Evolutionary conservation across 768 basidiomycete genomes (phyloP), one percentile per base, ranked within the genome.

Genomic region (Dacryopinax spathularia): DNA sequence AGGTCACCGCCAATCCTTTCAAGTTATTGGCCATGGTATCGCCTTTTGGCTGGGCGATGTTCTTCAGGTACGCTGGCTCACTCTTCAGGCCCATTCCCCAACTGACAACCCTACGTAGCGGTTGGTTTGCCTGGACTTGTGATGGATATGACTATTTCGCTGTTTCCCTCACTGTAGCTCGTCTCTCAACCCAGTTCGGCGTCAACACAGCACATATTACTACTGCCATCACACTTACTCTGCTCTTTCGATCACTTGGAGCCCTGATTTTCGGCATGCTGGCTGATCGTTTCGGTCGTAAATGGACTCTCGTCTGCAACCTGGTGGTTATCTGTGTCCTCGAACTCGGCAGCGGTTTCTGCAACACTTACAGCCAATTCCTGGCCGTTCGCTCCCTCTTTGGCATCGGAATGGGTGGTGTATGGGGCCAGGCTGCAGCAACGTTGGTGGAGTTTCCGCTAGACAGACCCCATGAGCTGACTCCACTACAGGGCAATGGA

Each of bases 361-460:
- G 67, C 63, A 69, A 70, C n/a, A 72, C 66, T 16, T 77, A 73
- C 64, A 33, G 27, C 1, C 31, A 68, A 25, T 78, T 78, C 69
- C 69, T 76, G 29, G 74, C 72, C 9, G 73, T 75, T 10, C 62
- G 74, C 22, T 65, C 68, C 0, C 62, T 77, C 5, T 74, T 74
- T 27, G 91, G 91, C 34, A 56, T 74, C 36, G 68, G 68, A 13
- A 73, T 73, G 73, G 72, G 72, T 41, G 68, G 67, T 60, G 60
- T 67, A 13, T 65, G 64, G 91, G 91, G 91, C 18, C 76, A 91
- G 33, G 81, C 89, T 0, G 78, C 88, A 0, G 80, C 89, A 0
- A 92, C 88, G 1, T n/a, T n/a, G n/a, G n/a, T n/a, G n/a, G n/a
- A n/a, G n/a, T n/a, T n/a, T n/a, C n/a, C n/a, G n/a, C n/a, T n/a